These are phyloP conservation scores for Boletus smithii DNA, from an alignment of 1,284 basidiomycete species.

Conservation along the genomic window DNA sequence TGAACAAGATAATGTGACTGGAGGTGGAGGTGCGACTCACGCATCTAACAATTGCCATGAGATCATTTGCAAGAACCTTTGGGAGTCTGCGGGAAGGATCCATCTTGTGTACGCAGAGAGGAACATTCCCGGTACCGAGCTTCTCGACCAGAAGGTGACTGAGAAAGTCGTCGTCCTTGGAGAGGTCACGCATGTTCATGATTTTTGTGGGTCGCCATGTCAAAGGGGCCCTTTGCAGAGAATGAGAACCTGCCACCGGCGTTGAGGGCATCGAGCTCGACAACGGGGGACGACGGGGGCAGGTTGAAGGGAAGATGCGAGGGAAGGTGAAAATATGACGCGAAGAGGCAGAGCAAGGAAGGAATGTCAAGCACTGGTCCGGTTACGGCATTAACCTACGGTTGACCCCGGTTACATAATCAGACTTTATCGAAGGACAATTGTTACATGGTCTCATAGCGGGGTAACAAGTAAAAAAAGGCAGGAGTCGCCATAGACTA, in stretches of 20 bases:
- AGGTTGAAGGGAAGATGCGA: slow-evolving; percentile 14
- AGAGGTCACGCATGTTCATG: slow-evolving; percentile 83
- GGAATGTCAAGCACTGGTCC: slow-evolving; percentile 26
- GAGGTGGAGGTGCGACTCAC: slow-evolving; percentile 47
- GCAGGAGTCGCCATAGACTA: no score
- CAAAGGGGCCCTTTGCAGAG: slow-evolving; percentile 32
- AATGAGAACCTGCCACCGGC: slow-evolving; percentile 33
- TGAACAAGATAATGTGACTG: slow-evolving; percentile 27
- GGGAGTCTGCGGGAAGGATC: slow-evolving; percentile 69
- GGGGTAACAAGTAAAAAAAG: slow-evolving; percentile 12
- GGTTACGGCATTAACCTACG: slow-evolving; percentile 29
- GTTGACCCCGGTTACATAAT: slow-evolving; percentile 28
- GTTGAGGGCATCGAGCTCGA: slow-evolving; percentile 40
- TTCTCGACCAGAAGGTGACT: slow-evolving; percentile 83
- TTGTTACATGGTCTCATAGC: slow-evolving; percentile 14
- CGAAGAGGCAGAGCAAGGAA: slow-evolving; percentile 34
- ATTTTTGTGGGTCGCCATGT: slow-evolving; percentile 76
- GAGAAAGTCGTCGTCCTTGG: slow-evolving; percentile 83
- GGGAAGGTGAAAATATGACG: slow-evolving; percentile 29
- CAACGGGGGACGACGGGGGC: slow-evolving; percentile 24
- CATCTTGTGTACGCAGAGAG: slow-evolving; percentile 83
- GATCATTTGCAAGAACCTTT: slow-evolving; percentile 61
- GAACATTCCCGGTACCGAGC: slow-evolving; percentile 69
- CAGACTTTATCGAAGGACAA: slow-evolving; percentile 1
- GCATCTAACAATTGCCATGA: slow-evolving; percentile 70